These are phyloP conservation scores for Grigorovia yakushimaensis DNA, from an alignment of 805 yeast species.

Conservation along the genomic window DNA sequence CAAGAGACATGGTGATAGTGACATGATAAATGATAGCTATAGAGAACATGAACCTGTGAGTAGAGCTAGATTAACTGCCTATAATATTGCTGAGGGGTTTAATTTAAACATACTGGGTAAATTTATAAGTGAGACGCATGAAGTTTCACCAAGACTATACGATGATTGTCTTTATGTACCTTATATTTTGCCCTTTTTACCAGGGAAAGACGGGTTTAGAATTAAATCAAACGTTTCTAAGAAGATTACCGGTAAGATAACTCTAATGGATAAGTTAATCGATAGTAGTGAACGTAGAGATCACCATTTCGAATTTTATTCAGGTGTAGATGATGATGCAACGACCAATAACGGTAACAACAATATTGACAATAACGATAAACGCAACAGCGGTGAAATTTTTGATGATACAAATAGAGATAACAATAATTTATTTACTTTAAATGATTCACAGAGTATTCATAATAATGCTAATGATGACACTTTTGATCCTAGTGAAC, in stretches of 20 bases:
- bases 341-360: not conserved
- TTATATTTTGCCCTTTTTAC: conserved; percentile 74
- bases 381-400: conserved; percentile 18
- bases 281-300: conserved; percentile 78
- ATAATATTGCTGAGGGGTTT: conserved; percentile 77
- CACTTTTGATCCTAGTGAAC: conserved; percentile 87
- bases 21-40: not conserved
- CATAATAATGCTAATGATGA: conserved; percentile 34
- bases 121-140: conserved; percentile 61
- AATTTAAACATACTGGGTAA: conserved; percentile 51
- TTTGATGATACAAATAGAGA: not conserved
- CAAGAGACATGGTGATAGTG: not conserved
- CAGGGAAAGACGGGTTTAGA: conserved; percentile 72
- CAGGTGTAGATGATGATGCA: conserved; percentile 56
- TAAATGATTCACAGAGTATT: not conserved
- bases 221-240: conserved; percentile 52
- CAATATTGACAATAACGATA: conserved; percentile 31
- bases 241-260: conserved; percentile 32
- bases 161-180: conserved; percentile 93
- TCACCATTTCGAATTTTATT: conserved; percentile 84
- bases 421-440: not conserved
- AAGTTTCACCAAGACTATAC: conserved; percentile 75
- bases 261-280: conserved; percentile 63
- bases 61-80: conserved; percentile 82
- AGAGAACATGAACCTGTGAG: conserved; percentile 35